Base-by-base conservation (phyloP, 177 flowering plant species). In the Vitis hybrid region DNA sequence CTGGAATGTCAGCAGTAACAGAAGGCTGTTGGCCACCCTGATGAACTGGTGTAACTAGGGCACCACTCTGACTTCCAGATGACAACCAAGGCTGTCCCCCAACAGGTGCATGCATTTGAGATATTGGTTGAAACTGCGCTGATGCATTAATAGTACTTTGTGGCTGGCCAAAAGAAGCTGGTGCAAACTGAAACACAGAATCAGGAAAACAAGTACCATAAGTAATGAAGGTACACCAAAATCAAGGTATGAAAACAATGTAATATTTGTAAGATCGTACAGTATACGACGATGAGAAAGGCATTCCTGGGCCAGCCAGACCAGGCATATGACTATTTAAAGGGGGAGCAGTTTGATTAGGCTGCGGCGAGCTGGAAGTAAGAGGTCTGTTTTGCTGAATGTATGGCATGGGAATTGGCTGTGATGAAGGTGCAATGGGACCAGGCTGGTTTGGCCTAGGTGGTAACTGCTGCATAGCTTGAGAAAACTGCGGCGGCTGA, bases 381-480 rank as follows among this genome's bases (percentile, higher is more conserved):
- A 81, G 67, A 64, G 90, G 86, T 82, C 86, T 80, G 70, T 74
- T 83, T 59, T 78, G 78, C 76, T 89, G 98, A 69, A 60, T 71
- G 71, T 85, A 89, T 13, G 85, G 76, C 81, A 82, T 78, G 52
- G 84, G 85, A 71, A 89, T 56, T 70, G 86, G 66, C 78, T 87
- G 92, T 54, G 92, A 76, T 64, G 88, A 78, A 64, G 90, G 83
- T 24, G 84, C 73, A 47, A 76, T 82, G 76, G 75, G 85, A 62
- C 82, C 89, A n/a, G 89, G 84, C 73, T 87, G 95, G 59, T 71
- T 73, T 68, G 91, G 87, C 76, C 90, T 82, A 12, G 78, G 82
- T 58, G 85, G 85, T 52, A 87, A 76, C 75, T 85, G 98, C 78
- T 89, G 98, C 84, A 85, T 83, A 28, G 86, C 72, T 76, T 90